phyloP scores from a whole-genome alignment of 352 stramenopile genomes.

The Pythium grandisporangium region DNA sequence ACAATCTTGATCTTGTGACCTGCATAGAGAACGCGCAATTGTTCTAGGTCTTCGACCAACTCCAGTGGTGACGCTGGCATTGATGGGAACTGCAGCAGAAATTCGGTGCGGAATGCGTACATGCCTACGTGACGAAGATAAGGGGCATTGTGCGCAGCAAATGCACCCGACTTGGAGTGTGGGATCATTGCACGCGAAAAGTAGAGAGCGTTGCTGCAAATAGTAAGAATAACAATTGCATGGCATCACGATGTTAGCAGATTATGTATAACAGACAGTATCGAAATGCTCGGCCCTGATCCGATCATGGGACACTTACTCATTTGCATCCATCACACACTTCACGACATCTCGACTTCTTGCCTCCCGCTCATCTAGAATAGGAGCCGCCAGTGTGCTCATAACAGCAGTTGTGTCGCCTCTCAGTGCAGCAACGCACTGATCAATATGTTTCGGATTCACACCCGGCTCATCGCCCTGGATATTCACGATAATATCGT shows the following conservation, averaged over 20 bases:
- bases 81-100: constrained; percentile 56
- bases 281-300: no score
- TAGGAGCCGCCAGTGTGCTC: constrained; percentile 69
- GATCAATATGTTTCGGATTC: constrained; percentile 68
- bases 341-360: constrained; percentile 67
- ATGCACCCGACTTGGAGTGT: constrained; percentile 53
- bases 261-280: no score
- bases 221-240: background rate
- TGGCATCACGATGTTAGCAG: no score
- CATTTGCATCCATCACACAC: constrained; percentile 49
- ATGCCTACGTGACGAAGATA: constrained; percentile 75
- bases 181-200: constrained; percentile 79
- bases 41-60: constrained; percentile 68
- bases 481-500: constrained; percentile 80
- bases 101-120: constrained; percentile 73
- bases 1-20: constrained; percentile 68
- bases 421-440: constrained; percentile 49
- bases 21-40: constrained; percentile 74
- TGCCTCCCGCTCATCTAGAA: constrained; percentile 43
- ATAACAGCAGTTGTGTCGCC: constrained; percentile 42
- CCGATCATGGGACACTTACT: no score
- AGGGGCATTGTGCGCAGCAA: constrained; percentile 26
- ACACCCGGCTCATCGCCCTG: constrained; percentile 79
- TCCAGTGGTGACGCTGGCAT: constrained; percentile 48
- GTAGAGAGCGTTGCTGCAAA: constrained; percentile 65